Conservation (phyloP, 2,329 filamentous ascomycete genomes). For the Blumeria graminis region DNA sequence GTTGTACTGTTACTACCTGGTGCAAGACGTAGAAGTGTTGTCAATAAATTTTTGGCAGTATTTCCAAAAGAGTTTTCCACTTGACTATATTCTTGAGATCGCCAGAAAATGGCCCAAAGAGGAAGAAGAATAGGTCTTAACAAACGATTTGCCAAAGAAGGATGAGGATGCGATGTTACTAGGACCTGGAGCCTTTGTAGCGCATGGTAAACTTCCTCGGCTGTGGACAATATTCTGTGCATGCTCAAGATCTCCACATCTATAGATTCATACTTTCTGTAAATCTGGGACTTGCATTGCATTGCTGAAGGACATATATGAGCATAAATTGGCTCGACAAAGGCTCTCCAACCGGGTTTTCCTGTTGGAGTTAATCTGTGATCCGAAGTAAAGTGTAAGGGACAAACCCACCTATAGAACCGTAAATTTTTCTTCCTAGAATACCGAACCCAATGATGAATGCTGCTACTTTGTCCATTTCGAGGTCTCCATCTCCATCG, state of each 20-base stretch:
- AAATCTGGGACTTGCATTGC: neutral
- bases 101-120: slow-evolving; percentile 37
- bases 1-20: slow-evolving; percentile 13
- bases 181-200: slow-evolving; percentile 31
- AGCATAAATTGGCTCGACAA: slow-evolving; percentile 32
- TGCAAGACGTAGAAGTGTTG: slow-evolving; percentile 31
- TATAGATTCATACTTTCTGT: neutral
- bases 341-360: slow-evolving; percentile 34
- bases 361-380: slow-evolving; percentile 16
- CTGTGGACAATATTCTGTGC: slow-evolving; percentile 16
- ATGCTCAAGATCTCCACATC: slow-evolving; percentile 7
- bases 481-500: slow-evolving; percentile 32
- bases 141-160: slow-evolving; percentile 37
- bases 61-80: slow-evolving; percentile 19
- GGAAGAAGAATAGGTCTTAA: slow-evolving; percentile 32
- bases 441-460: slow-evolving; percentile 44
- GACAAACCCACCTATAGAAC: slow-evolving; percentile 30
- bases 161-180: slow-evolving; percentile 38
- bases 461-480: slow-evolving; percentile 31
- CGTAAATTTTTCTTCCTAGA: slow-evolving; percentile 35
- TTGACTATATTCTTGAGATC: slow-evolving; percentile 17
- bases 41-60: slow-evolving; percentile 26
- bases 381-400: neutral
- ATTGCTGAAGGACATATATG: slow-evolving; percentile 21
- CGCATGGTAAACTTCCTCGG: slow-evolving; percentile 23